Base-by-base conservation (phyloP, 1,284 basidiomycete genomes). In the Neotropicomus parvogracilis region DNA sequence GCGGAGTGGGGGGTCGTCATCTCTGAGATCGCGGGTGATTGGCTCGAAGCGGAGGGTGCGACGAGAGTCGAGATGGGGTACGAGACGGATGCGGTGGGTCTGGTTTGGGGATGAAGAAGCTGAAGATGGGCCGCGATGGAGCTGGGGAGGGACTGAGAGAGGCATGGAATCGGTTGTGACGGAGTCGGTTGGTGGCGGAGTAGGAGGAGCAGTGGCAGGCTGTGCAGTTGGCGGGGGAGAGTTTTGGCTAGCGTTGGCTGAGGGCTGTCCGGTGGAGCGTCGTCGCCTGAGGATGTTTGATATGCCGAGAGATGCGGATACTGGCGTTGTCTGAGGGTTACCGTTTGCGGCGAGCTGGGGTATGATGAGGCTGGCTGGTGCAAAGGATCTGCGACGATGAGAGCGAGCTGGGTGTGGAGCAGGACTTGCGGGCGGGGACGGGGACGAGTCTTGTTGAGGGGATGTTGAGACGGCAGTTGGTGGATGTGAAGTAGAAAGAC, bases 41-140 rank as follows among this genome's bases (percentile, higher is more conserved):
- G 95, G 89, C 43, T 97, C 94, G 70, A 98, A 98, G 49, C 90
- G 83, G 13, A 98, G 81, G 0, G 91, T 91, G 42, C 93, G 83
- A 14, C 89, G 83, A 12, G 85, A 85, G 64, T 98, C 94, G 60
- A 98, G 85, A 64, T 97, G 91, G 4, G 95, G 95, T 2, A 97
- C 95, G 47, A 98, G 85, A 11, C 95, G 87, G 58, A 87, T 83
- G 53, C 83, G 81, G 56, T 83, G 80, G 4, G 62, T 12, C 6
- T 54, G 54, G 34, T 33, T 37, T n/a, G 50, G 60, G 19, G 38
- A 36, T 0, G 52, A 33, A 0, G 64, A 60, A 11, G 58, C 11
- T n/a, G 64, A 54, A 17, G 60, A 60, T 2, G 44, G 46, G 27
- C 52, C 61, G 11, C 58, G 60, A 41, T 64, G 47, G 29, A 58